These are phyloP conservation scores for Scutellaria minor DNA, from an alignment of 257 asterid genomes.

Conservation along the genomic window DNA sequence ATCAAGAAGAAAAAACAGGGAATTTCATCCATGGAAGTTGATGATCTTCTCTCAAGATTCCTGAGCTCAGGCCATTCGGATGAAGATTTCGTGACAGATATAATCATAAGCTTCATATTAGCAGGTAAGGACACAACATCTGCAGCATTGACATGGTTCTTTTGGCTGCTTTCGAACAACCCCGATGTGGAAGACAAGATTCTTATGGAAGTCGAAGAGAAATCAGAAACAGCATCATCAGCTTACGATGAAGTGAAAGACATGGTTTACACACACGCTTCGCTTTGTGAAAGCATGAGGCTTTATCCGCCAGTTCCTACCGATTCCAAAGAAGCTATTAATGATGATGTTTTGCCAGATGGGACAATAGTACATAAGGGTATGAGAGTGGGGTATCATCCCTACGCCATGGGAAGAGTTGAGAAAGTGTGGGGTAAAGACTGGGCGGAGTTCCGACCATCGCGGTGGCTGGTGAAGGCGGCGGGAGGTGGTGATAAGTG, in stretches of 20 bases:
- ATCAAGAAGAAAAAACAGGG: slow-evolving; percentile 36
- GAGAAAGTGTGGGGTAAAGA: slow-evolving; percentile 42
- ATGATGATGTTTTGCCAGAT: slow-evolving; percentile 53
- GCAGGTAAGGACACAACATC: slow-evolving; percentile 59
- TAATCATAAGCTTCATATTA: slow-evolving; percentile 49
- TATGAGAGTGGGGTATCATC: slow-evolving; percentile 33
- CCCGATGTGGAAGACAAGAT: slow-evolving; percentile 43
- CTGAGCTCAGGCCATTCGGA: slow-evolving; percentile 48
- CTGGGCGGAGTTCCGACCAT: slow-evolving; percentile 44
- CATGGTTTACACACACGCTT: slow-evolving; percentile 57
- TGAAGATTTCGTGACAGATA: slow-evolving; percentile 46
- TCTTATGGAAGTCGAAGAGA: slow-evolving; percentile 39
- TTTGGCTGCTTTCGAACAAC: slow-evolving; percentile 45
- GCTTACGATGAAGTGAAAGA: slow-evolving; percentile 55
- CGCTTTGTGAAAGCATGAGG: slow-evolving; percentile 58
- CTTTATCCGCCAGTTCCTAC: slow-evolving; percentile 59
- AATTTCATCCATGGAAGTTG: slow-evolving; percentile 25
- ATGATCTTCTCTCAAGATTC: slow-evolving; percentile 52
- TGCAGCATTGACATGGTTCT: slow-evolving; percentile 55
- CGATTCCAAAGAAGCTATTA: slow-evolving; percentile 42
- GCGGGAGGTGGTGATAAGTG: slow-evolving; percentile 20
- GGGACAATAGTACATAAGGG: slow-evolving; percentile 44
- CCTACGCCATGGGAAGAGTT: slow-evolving; percentile 44
- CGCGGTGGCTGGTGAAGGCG: slow-evolving; percentile 40
- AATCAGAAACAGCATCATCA: slow-evolving; percentile 23